These are phyloP conservation scores for Periconia digitata DNA, from an alignment of 2,329 filamentous ascomycete species.

Conservation along the genomic window DNA sequence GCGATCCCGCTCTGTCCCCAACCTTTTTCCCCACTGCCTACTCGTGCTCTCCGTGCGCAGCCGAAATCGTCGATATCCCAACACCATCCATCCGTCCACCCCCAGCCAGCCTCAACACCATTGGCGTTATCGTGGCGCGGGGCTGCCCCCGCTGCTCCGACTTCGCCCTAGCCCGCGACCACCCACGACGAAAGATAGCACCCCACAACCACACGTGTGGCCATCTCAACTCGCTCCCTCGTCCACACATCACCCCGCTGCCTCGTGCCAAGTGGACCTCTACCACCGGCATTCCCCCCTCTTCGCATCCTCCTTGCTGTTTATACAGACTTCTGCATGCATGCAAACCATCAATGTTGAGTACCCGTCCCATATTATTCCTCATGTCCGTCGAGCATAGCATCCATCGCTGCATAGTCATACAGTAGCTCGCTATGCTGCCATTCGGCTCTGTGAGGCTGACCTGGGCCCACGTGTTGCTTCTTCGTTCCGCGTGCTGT, in stretches of 20 bases:
- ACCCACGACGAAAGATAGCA: conserved; percentile 15
- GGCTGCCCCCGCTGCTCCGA: conserved; percentile 28
- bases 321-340: too few relatives aligned
- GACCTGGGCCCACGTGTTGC: conserved; percentile 9
- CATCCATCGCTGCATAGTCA: too few relatives aligned
- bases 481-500: conserved; percentile 19
- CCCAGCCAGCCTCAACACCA: conserved; percentile 24
- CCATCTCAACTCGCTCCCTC: neutral
- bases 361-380: too few relatives aligned
- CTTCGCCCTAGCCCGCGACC: conserved; percentile 20
- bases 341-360: too few relatives aligned
- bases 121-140: conserved; percentile 38
- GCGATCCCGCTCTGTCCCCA: neutral
- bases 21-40: conserved; percentile 1
- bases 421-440: neutral
- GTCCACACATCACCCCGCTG: neutral
- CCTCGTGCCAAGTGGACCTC: too few relatives aligned
- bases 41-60: conserved; percentile 34
- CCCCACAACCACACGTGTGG: conserved; percentile 22
- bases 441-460: neutral
- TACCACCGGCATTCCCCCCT: too few relatives aligned
- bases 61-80: conserved; percentile 24
- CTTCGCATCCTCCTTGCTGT: too few relatives aligned
- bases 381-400: too few relatives aligned
- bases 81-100: conserved; percentile 28